Percentiles rank a stretch among this genome's conserved stretches.
Conservation (phyloP, 371 early-diverging fungal species). For the Gilbertella persicaria region DNA sequence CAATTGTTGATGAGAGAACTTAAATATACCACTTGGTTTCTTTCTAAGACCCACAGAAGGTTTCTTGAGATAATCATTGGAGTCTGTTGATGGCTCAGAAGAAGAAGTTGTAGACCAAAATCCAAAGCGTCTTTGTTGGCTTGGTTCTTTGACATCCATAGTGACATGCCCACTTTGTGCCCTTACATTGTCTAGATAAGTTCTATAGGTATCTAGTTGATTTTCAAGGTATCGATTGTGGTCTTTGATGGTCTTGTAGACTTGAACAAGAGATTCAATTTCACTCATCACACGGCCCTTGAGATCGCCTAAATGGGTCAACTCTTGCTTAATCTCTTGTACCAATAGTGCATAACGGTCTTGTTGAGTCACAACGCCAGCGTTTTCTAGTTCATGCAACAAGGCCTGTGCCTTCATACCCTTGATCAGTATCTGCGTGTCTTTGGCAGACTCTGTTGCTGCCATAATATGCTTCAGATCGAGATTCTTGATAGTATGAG, state of each 20-base stretch:
- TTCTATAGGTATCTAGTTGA: conserved; percentile 92
- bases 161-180: conserved; percentile 66
- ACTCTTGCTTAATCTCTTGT: conserved; percentile 86
- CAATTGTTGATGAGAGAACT: conserved; percentile 81
- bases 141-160: conserved; percentile 34
- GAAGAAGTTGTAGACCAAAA: too few species aligned
- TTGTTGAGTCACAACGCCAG: conserved; percentile 71
- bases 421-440: conserved; percentile 83
- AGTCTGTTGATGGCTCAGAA: too few species aligned
- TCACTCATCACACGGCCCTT: conserved; percentile 85
- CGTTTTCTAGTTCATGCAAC: conserved; percentile 83
- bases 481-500: conserved; percentile 54
- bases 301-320: conserved; percentile 87
- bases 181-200: conserved; percentile 93
- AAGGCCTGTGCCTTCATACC: conserved; percentile 93
- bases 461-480: conserved; percentile 81
- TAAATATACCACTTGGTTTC: conserved; percentile 61
- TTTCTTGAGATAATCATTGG: too few species aligned
- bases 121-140: conserved; percentile 38
- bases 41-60: conserved; percentile 52
- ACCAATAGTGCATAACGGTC: conserved; percentile 82
- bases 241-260: conserved; percentile 89
- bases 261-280: conserved; percentile 69
- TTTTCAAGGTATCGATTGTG: conserved; percentile 88
- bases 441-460: conserved; percentile 79